Evolutionary conservation across 140 eudicot genomes (phyloP).

Genomic region (Bidens hawaiensis): DNA sequence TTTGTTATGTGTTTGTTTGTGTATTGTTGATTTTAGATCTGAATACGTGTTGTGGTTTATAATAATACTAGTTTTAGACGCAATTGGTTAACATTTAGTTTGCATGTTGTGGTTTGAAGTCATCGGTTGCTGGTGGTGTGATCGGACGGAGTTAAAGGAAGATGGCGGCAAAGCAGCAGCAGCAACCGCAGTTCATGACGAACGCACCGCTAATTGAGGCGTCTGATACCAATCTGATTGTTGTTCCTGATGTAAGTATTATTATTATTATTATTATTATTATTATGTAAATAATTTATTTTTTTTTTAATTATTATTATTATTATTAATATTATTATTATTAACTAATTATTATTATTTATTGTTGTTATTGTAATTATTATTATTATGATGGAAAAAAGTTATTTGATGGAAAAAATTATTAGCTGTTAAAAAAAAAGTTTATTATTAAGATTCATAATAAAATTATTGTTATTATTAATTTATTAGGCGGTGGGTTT

Average conservation of each 20-base stretch:
- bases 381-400: too few species aligned
- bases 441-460: too few species aligned
- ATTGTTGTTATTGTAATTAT: too few species aligned
- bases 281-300: neutral
- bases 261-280: neutral
- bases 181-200: slow-evolving; percentile 61
- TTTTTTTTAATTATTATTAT: too few species aligned
- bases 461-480: too few species aligned
- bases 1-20: neutral
- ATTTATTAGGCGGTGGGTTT: slow-evolving; percentile 3
- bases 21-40: slow-evolving; percentile 26
- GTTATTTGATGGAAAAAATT: too few species aligned
- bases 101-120: slow-evolving; percentile 5
- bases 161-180: slow-evolving; percentile 31
- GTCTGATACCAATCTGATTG: slow-evolving; percentile 64
- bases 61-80: too few species aligned
- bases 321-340: too few species aligned
- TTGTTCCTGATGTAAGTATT: slow-evolving; percentile 73
- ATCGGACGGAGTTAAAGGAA: slow-evolving; percentile 20
- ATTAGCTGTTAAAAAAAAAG: too few species aligned
- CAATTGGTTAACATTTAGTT: slow-evolving; percentile 2
- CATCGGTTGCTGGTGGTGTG: too few species aligned
- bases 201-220: slow-evolving; percentile 57
- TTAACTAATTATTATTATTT: too few species aligned
- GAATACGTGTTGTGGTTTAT: slow-evolving; percentile 18